Conservation (phyloP, 257 asterid species). For the Nyctanthes arbortristis region DNA sequence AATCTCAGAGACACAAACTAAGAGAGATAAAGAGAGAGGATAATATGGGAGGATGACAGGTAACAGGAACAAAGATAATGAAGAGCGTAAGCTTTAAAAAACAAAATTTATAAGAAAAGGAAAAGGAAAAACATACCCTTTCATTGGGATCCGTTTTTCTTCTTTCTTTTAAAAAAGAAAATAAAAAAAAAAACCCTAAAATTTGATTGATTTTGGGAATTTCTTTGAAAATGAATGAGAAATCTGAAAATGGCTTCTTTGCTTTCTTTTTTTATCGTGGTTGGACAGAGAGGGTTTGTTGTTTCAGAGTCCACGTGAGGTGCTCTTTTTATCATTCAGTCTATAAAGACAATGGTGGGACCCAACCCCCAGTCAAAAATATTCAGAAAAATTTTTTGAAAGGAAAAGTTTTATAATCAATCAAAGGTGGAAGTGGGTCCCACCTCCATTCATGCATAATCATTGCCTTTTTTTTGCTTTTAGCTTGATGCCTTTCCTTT, state of each 20-base stretch:
- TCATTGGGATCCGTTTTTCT: slow-evolving; percentile 32
- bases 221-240: neutral
- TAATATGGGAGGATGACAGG: slow-evolving; percentile 40
- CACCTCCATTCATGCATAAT: slow-evolving; percentile 50
- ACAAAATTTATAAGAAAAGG: slow-evolving; percentile 30
- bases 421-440: slow-evolving; percentile 38
- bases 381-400: slow-evolving; percentile 36
- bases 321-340: slow-evolving; percentile 96
- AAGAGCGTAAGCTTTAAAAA: slow-evolving; percentile 88
- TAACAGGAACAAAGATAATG: slow-evolving; percentile 93
- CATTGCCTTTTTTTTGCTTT: slow-evolving; percentile 54
- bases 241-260: neutral
- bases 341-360: slow-evolving; percentile 91
- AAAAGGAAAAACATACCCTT: slow-evolving; percentile 35
- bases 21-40: slow-evolving; percentile 34
- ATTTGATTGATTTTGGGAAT: no score
- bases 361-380: slow-evolving; percentile 44
- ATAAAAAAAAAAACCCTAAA: no score
- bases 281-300: slow-evolving; percentile 50
- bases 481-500: slow-evolving; percentile 49
- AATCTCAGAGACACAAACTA: neutral
- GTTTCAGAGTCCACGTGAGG: slow-evolving; percentile 98
- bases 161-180: slow-evolving; percentile 32
- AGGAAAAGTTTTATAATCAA: slow-evolving; percentile 36
- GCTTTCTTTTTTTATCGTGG: slow-evolving; percentile 46